Conservation (phyloP, 768 basidiomycete genomes). For the Tylopilus sp. region DNA sequence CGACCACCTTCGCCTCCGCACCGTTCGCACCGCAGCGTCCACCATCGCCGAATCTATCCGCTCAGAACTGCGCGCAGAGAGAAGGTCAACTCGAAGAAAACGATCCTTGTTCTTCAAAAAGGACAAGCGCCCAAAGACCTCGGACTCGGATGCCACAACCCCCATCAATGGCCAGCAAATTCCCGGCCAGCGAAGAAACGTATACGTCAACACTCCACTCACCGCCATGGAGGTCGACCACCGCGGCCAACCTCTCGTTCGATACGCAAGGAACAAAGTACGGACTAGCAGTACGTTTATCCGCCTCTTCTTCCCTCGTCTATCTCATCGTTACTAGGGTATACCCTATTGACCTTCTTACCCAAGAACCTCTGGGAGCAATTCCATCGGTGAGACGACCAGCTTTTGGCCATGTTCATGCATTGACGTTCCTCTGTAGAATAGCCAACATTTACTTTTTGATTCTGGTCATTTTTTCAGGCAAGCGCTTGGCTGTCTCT, state of each 20-base stretch:
- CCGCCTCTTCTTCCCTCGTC: not conserved
- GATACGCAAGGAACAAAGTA: constrained; percentile 92
- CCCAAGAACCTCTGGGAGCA: constrained; percentile 96
- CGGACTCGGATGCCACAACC: constrained; percentile 30
- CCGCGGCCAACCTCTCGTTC: constrained; percentile 70
- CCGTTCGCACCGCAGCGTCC: constrained; percentile 89
- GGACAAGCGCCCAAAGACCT: constrained; percentile 39
- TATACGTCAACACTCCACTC: constrained; percentile 78
- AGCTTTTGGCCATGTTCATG: not conserved
- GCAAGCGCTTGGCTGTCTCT: constrained; percentile 36
- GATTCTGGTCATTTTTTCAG: constrained; percentile 73
- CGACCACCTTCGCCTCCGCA: constrained; percentile 82
- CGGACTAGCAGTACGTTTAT: constrained; percentile 78
- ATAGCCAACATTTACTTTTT: constrained; percentile 94
- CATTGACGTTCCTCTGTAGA: constrained; percentile 33
- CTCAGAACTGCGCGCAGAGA: constrained; percentile 67
- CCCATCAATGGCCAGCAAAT: constrained; percentile 27
- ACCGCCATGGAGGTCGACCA: constrained; percentile 61
- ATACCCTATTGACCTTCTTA: constrained; percentile 85
- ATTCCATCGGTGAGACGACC: constrained; percentile 67
- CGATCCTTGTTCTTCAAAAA: constrained; percentile 58
- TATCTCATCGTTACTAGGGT: constrained; percentile 50
- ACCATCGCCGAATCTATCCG: constrained; percentile 85
- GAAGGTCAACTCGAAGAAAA: constrained; percentile 46
- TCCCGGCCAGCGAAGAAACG: constrained; percentile 58